Base-by-base conservation (phyloP, 2,329 filamentous ascomycete genomes). In the Onygena corvina region DNA sequence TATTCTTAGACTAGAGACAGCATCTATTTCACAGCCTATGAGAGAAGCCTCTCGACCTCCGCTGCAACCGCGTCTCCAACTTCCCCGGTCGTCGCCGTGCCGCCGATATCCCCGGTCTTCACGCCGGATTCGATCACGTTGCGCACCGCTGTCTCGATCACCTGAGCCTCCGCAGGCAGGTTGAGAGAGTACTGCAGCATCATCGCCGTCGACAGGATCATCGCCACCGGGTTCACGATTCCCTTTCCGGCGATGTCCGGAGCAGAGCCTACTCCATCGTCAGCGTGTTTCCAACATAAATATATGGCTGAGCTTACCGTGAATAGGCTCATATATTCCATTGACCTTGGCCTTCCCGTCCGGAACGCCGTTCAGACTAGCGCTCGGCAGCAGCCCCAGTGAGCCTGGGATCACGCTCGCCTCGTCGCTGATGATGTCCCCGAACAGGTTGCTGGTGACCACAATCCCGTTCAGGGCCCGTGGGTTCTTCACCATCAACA, bases 301-400 rank as follows among this genome's bases (percentile, higher is more conserved):
- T 12, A 11, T 33, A 16, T 6, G 7, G 49, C 6, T 12, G 38
- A 12, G 18, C 71, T 61, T 73, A 87, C 86, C 89, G 67, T 98
- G 90, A 60, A 98, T 96, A 21, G 90, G 90, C 76, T 96, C 90
- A 66, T 94, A 98, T 61, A 96, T 94, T 59, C 88, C 90, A 65
- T 93, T 94, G 63, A 89, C 86, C 77, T 74, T 87, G 85, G 47
- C 50, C 36, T 52, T 52, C 11, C 54, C 54, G 65, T 93, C 87
- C 0, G 90, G 90, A 52, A 94, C 80, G 34, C 85, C 86, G 56
- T 82, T 84, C 64, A 96, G 71, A 67, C 84, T 92, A 9, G 90
- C 90, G 65, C 84, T 90, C 21, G 90, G 90, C 58, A 94, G 71
- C 56, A 96, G 73, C 25, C 92, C 90, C 58, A 96, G 79, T 60